A percentile compares a stretch with the other conserved stretches of the same genome.
phyloP scores from a whole-genome alignment of 2,329 filamentous ascomycete genomes.

The Fusarium sp. region DNA sequence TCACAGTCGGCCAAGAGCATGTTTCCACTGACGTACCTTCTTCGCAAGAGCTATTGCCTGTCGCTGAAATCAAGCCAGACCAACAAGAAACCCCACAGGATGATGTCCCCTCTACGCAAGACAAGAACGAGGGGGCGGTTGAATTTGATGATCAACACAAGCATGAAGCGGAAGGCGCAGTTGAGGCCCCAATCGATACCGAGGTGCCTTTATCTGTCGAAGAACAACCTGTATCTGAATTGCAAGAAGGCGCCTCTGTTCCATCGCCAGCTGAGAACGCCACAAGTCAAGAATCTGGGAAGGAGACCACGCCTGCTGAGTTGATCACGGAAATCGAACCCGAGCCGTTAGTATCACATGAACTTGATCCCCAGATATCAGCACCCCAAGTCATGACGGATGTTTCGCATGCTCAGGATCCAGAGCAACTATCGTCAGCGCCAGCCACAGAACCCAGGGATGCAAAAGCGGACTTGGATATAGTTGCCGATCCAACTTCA shows the following conservation, averaged over 20 bases:
- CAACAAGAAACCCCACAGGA: conserved; percentile 11
- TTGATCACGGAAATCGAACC: neutral
- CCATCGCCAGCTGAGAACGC: neutral
- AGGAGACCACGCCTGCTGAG: neutral
- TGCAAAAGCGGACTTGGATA: neutral
- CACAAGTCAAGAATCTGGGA: neutral
- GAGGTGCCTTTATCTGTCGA: neutral
- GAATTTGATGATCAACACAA: neutral
- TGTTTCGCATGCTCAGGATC: neutral
- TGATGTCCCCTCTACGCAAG: neutral
- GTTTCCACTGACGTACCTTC: neutral
- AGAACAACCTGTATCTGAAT: neutral
- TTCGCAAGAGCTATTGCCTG: neutral
- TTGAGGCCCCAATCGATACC: neutral
- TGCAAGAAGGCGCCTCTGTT: neutral
- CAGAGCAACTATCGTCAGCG: neutral
- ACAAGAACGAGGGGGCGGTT: conserved; percentile 8
- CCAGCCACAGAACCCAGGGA: neutral
- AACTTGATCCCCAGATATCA: neutral
- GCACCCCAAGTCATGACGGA: neutral
- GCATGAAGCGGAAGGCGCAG: neutral
- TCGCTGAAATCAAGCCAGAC: neutral
- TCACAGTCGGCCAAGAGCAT: neutral
- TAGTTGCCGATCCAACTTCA: neutral
- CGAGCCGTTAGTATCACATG: neutral